Evolutionary conservation across 2,329 filamentous ascomycete species (phyloP).

Genomic region (Ascochyta koolunga): DNA sequence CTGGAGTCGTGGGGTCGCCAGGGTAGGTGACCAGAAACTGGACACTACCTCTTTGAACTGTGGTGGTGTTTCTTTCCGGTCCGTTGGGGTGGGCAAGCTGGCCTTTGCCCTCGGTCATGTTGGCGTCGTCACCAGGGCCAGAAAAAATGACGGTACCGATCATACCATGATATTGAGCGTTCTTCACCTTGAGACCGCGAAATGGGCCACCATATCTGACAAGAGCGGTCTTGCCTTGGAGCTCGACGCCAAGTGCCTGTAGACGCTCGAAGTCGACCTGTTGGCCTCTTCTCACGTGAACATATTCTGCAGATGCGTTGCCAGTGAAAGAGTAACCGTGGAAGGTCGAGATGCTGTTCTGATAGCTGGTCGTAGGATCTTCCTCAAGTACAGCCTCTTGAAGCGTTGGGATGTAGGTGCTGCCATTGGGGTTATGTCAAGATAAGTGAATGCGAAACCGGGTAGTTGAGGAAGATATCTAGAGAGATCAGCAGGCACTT

Average conservation of each 20-base stretch:
- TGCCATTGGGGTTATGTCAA: conserved; percentile 46
- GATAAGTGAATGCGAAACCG: conserved; percentile 42
- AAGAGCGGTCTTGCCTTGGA: conserved; percentile 57
- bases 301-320: conserved; percentile 55
- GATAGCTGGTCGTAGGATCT: conserved; percentile 46
- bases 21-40: conserved; percentile 67
- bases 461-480: conserved; percentile 49
- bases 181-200: conserved; percentile 57
- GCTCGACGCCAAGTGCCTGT: conserved; percentile 48
- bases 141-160: conserved; percentile 54
- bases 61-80: conserved; percentile 53
- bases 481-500: conserved; percentile 2
- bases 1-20: conserved; percentile 48
- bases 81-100: conserved; percentile 51
- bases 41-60: conserved; percentile 55
- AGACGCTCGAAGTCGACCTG: conserved; percentile 56
- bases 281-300: conserved; percentile 53
- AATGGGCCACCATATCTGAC: conserved; percentile 54
- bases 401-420: conserved; percentile 37
- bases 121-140: conserved; percentile 55
- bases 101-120: conserved; percentile 55
- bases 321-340: conserved; percentile 57
- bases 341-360: conserved; percentile 52
- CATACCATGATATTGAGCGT: conserved; percentile 54
- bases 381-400: conserved; percentile 43